Evolutionary conservation across 768 basidiomycete genomes (phyloP).

Genomic region (Tylopilus subfusipes): DNA sequence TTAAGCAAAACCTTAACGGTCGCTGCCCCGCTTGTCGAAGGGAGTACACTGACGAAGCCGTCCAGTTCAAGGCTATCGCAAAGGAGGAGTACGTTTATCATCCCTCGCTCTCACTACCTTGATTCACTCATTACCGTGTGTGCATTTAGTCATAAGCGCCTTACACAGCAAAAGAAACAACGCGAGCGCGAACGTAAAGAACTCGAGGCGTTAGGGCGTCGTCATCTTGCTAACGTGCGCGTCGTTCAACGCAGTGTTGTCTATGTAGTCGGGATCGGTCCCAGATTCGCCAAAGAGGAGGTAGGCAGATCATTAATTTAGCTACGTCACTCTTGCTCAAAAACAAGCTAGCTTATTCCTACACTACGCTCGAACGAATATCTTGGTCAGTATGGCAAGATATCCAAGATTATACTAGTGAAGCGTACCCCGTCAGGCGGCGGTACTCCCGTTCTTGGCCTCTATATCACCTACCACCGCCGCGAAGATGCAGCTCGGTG

Average conservation of each 20-base stretch:
- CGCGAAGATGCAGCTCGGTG: conserved; percentile 93
- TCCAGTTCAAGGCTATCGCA: conserved; percentile 93
- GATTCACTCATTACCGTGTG: conserved; percentile 16
- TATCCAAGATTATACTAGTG: conserved; percentile 88
- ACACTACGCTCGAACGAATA: conserved; percentile 93
- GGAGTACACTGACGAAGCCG: conserved; percentile 86
- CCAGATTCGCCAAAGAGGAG: conserved; percentile 94
- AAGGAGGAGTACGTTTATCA: conserved; percentile 82
- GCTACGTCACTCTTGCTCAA: background rate
- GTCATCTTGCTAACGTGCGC: conserved; percentile 86
- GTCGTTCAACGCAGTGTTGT: conserved; percentile 97
- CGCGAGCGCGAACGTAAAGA: conserved; percentile 95
- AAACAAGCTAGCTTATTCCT: conserved; percentile 65
- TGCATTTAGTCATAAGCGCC: conserved; percentile 76
- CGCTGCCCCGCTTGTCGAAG: conserved; percentile 96
- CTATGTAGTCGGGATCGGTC: conserved; percentile 93
- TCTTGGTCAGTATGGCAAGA: conserved; percentile 98
- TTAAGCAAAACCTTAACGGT: conserved; percentile 92
- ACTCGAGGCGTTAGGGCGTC: conserved; percentile 77
- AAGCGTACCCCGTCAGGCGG: conserved; percentile 80
- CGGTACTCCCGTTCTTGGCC: conserved; percentile 74
- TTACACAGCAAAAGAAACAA: conserved; percentile 93
- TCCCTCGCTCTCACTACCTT: background rate
- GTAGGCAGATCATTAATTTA: conserved; percentile 41
- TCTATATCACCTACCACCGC: conserved; percentile 94